Percentiles rank a stretch among this genome's conserved stretches.
Evolutionary conservation across 768 basidiomycete species (phyloP).

Genomic region (Pulveroboletus sp.): DNA sequence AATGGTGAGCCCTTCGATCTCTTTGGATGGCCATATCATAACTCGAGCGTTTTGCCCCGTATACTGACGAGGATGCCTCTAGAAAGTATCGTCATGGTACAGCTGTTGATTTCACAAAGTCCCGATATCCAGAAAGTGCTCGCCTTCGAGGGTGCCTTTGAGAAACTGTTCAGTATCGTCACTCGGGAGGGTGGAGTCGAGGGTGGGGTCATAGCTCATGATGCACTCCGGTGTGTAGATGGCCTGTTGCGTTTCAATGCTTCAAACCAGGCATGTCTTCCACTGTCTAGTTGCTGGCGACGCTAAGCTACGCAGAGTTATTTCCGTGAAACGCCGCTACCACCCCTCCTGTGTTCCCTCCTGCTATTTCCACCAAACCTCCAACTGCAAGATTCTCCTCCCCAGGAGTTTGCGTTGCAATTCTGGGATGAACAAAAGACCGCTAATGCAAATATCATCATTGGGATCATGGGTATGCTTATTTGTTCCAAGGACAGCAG

Average conservation of each 20-base stretch:
- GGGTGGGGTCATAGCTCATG: constrained; percentile 80
- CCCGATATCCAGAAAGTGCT: constrained; percentile 95
- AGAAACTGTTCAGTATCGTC: constrained; percentile 88
- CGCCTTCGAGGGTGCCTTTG: constrained; percentile 95
- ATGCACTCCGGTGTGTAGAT: constrained; percentile 83
- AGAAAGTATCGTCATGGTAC: constrained; percentile 84
- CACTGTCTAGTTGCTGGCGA: background rate
- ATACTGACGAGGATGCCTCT: constrained; percentile 18
- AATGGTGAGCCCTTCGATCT: constrained; percentile 54
- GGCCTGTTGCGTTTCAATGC: constrained; percentile 87
- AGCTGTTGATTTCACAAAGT: constrained; percentile 77
- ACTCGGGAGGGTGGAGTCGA: constrained; percentile 87
- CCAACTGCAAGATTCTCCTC: constrained; percentile 52
- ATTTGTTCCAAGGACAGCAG: constrained; percentile 64
- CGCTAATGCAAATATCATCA: constrained; percentile 71
- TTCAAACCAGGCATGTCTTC: constrained; percentile 76
- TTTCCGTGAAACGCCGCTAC: constrained; percentile 84
- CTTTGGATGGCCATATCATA: background rate
- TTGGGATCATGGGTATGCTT: constrained; percentile 84
- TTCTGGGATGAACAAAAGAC: constrained; percentile 94
- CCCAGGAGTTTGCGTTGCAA: constrained; percentile 90
- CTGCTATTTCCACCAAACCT: constrained; percentile 67
- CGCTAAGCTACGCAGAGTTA: constrained; percentile 64
- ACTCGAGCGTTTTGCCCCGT: background rate
- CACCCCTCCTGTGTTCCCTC: constrained; percentile 60